These are phyloP conservation scores for Phytophthora sp. DNA, from an alignment of 352 stramenopile species.

Conservation along the genomic window DNA sequence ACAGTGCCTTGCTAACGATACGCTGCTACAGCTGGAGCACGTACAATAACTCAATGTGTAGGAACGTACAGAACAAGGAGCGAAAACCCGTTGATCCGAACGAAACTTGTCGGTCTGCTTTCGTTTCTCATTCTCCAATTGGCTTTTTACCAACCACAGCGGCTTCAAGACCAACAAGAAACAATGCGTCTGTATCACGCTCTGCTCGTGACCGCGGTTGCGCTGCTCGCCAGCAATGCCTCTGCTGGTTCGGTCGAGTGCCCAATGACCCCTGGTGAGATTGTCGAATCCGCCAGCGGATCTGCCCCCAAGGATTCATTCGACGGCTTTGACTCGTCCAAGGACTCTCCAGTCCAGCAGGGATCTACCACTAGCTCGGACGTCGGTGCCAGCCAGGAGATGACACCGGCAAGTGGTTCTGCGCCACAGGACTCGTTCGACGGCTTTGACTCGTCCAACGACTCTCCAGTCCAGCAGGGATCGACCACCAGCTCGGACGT, in stretches of 20 bases:
- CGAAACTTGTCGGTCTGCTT: neutral
- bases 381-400: slow-evolving; percentile 3
- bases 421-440: slow-evolving; percentile 19
- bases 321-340: slow-evolving; percentile 26
- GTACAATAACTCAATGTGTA: slow-evolving; percentile 13
- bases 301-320: slow-evolving; percentile 19
- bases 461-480: slow-evolving; percentile 19
- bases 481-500: slow-evolving; percentile 9
- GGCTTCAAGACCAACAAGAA: slow-evolving; percentile 22
- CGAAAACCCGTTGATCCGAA: slow-evolving; percentile 1
- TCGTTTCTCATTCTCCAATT: slow-evolving; percentile 32
- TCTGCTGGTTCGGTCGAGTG: slow-evolving; percentile 16
- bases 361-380: slow-evolving; percentile 8
- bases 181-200: slow-evolving; percentile 31
- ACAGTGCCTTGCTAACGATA: slow-evolving; percentile 29
- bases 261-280: slow-evolving; percentile 12
- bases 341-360: slow-evolving; percentile 23
- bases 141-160: slow-evolving; percentile 24
- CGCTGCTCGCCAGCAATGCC: slow-evolving; percentile 24
- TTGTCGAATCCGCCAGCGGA: slow-evolving; percentile 16
- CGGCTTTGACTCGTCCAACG: slow-evolving; percentile 27
- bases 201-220: slow-evolving; percentile 23
- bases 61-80: slow-evolving; percentile 22
- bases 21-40: slow-evolving; percentile 16
- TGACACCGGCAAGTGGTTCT: slow-evolving; percentile 8